phyloP scores from a whole-genome alignment of 2,329 filamentous ascomycete species.

The Colletotrichum trifolii region DNA sequence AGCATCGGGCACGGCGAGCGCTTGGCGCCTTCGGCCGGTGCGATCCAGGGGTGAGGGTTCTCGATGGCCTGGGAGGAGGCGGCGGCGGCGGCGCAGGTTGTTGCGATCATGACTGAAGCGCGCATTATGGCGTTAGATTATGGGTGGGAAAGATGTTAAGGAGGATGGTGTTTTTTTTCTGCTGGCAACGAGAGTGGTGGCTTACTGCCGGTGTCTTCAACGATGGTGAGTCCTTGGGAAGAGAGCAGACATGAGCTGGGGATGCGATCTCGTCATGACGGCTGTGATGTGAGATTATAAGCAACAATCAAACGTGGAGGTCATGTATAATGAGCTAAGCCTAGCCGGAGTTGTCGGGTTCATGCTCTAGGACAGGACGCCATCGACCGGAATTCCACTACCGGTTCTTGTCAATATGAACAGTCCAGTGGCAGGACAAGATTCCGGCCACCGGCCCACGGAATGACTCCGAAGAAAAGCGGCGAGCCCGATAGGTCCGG shows the following conservation, averaged over 20 bases:
- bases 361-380: too few species aligned
- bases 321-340: not conserved
- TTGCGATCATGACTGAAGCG: constrained; percentile 27
- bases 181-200: constrained; percentile 2
- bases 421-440: too few species aligned
- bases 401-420: too few species aligned
- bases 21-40: constrained; percentile 53
- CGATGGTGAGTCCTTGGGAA: not conserved
- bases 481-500: constrained; percentile 21
- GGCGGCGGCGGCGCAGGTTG: constrained; percentile 18
- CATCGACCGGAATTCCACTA: too few species aligned
- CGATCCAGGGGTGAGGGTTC: constrained; percentile 15
- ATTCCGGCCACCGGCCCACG: constrained; percentile 7
- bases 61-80: constrained; percentile 5
- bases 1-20: constrained; percentile 41
- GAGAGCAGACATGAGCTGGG: not conserved
- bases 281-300: not conserved
- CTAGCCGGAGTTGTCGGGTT: not conserved
- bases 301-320: not conserved
- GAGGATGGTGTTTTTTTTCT: not conserved
- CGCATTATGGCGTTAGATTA: constrained; percentile 11
- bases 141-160: not conserved
- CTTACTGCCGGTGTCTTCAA: constrained; percentile 11
- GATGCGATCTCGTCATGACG: not conserved
- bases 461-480: constrained; percentile 3